phyloP scores from a whole-genome alignment of 2,329 filamentous ascomycete species.

The Pseudopithomyces maydicus region DNA sequence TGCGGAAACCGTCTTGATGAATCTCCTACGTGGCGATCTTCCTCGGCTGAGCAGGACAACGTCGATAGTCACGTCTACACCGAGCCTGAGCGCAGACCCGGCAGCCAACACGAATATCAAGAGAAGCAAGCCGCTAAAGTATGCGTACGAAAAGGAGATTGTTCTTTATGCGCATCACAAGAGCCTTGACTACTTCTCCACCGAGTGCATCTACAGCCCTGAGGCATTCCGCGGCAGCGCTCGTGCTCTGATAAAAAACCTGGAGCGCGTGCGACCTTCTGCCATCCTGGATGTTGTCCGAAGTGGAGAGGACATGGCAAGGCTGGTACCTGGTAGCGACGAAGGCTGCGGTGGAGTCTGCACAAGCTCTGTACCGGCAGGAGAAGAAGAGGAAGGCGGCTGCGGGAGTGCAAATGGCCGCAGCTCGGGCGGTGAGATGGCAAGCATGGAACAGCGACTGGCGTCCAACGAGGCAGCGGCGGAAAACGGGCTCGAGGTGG shows the following conservation, averaged over 20 bases:
- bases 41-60: constrained; percentile 86
- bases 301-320: constrained; percentile 95
- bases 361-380: constrained; percentile 40
- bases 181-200: constrained; percentile 96
- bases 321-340: constrained; percentile 68
- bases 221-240: constrained; percentile 96
- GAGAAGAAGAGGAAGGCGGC: constrained; percentile 68
- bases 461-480: constrained; percentile 66
- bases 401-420: constrained; percentile 75
- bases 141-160: constrained; percentile 98
- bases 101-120: constrained; percentile 78
- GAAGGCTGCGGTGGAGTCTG: constrained; percentile 39
- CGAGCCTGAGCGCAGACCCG: constrained; percentile 58
- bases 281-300: constrained; percentile 93
- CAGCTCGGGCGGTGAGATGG: constrained; percentile 76
- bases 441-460: constrained; percentile 77
- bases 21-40: constrained; percentile 86
- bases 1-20: constrained; percentile 98
- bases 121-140: constrained; percentile 95
- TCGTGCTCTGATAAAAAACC: constrained; percentile 87
- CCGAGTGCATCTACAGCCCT: constrained; percentile 97
- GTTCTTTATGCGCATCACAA: constrained; percentile 97
- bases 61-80: constrained; percentile 74
- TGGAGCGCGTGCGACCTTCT: constrained; percentile 90
- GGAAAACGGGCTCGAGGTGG: constrained; percentile 64